Evolutionary conservation across 106 monocot genomes (phyloP).

Genomic region (Dendrobium catenatum): DNA sequence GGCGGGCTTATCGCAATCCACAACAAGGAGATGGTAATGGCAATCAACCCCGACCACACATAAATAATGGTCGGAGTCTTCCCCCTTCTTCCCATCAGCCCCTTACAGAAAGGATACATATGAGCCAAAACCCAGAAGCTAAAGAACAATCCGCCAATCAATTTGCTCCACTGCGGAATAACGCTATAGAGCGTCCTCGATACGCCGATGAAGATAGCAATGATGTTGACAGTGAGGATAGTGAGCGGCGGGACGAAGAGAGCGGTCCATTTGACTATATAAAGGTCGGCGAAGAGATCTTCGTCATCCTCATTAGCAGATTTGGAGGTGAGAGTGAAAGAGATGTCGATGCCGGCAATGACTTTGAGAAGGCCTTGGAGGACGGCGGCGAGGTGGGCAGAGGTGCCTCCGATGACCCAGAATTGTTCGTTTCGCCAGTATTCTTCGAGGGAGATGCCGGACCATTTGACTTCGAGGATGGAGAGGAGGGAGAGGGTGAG

Average conservation of each 20-base stretch:
- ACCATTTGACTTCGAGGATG: constrained; percentile 85
- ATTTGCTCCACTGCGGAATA: constrained; percentile 12
- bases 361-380: constrained; percentile 34
- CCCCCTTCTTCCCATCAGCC: constrained; percentile 12
- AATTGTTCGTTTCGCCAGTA: constrained; percentile 94
- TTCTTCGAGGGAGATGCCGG: constrained; percentile 74
- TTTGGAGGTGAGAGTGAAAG: constrained; percentile 11
- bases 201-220: constrained; percentile 8
- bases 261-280: constrained; percentile 4
- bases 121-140: constrained; percentile 13
- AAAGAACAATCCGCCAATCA: constrained; percentile 13
- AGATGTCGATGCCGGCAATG: constrained; percentile 9
- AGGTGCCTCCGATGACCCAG: constrained; percentile 90
- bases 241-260: constrained; percentile 13
- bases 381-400: constrained; percentile 83
- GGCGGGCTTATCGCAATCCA: constrained; percentile 13
- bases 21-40: constrained; percentile 8
- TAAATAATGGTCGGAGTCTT: constrained; percentile 13
- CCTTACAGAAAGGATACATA: constrained; percentile 8
- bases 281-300: constrained; percentile 4
- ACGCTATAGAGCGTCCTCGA: constrained; percentile 6
- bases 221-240: constrained; percentile 5
- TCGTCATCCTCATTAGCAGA: constrained; percentile 7
- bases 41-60: constrained; percentile 3
- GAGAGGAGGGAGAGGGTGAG: constrained; percentile 57